Evolutionary conservation across 2,329 filamentous ascomycete genomes (phyloP), one percentile per base, ranked within the genome.

Genomic region (Fusarium piperis): DNA sequence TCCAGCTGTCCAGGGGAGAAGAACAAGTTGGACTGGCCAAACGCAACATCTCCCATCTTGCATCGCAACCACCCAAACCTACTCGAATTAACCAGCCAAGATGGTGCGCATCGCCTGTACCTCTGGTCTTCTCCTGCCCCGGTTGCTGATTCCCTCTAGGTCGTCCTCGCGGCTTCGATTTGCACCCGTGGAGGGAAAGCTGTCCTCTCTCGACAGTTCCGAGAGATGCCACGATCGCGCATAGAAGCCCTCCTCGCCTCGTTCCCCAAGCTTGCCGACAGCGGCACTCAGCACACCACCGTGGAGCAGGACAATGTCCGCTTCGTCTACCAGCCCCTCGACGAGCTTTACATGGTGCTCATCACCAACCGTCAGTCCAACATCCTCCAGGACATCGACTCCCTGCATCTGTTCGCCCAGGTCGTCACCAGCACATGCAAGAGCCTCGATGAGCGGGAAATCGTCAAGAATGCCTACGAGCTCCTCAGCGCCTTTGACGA

Each of bases 311-410:
- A 99, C 86, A 98, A 97, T 86, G 96, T 99, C 79, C 95, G 96
- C 85, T 99, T 98, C 81, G 96, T 99, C 65, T 99, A 99, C 87
- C 96, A 99, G 83, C 97, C 96, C 67, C 89, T 99, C 73, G 97
- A 99, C 85, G 97, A 99, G 86, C 91, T 99, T 73, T 99, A 99
- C 89, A 98, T 99, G 90, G 95, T 99, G 74, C 91, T 99, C 79
- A 98, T 99, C 84, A 99, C 97, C 82, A 99, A 99, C 87, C 93
- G 94, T 78, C 96, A 98, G 87, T 98, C 95, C 83, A 99, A 99
- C 85, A 99, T 99, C 76, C 89, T 99, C 58, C 96, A 99, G 85
- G 96, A 99, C 83, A 99, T 99, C 82, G 96, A 98, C 84, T 97
- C 96, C 66, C 89, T 99, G 67, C 97, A 99, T 82, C 89, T 99